phyloP scores from a whole-genome alignment of 805 yeast species.

The Tetrapisispora pingtungensis region DNA sequence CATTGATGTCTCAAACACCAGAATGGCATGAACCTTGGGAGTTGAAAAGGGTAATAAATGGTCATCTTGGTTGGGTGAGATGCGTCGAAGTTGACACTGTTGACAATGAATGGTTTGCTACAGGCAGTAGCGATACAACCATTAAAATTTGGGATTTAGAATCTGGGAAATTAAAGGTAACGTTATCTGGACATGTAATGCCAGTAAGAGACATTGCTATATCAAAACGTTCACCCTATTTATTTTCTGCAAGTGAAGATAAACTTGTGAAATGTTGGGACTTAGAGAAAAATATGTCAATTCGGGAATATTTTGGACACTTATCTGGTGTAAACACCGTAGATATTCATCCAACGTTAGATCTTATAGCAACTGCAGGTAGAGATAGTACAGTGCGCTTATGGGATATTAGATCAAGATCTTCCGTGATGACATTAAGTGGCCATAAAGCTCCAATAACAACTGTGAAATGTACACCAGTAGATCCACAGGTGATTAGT shows the following conservation, averaged over 20 bases:
- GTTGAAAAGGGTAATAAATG: conserved; percentile 62
- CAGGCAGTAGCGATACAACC: conserved; percentile 83
- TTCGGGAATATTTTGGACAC: conserved; percentile 91
- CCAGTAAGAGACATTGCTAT: conserved; percentile 69
- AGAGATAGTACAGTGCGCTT: conserved; percentile 77
- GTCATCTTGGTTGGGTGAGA: conserved; percentile 91
- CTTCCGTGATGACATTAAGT: conserved; percentile 61
- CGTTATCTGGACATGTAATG: conserved; percentile 88
- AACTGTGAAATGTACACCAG: conserved; percentile 52
- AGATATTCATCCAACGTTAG: conserved; percentile 80
- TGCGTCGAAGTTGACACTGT: conserved; percentile 70
- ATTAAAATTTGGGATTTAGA: conserved; percentile 90
- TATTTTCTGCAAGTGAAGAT: conserved; percentile 90
- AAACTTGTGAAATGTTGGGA: conserved; percentile 94
- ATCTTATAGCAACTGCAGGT: conserved; percentile 75
- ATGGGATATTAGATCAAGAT: conserved; percentile 86
- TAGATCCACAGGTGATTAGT: conserved; percentile 79
- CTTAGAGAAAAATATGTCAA: conserved; percentile 69
- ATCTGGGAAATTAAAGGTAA: conserved; percentile 53
- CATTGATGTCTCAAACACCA: conserved; percentile 19
- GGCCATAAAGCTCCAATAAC: conserved; percentile 78
- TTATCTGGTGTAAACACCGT: conserved; percentile 78
- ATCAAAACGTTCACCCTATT: conserved; percentile 70
- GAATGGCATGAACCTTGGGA: conserved; percentile 60
- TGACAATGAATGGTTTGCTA: conserved; percentile 79